Conservation (phyloP, 1,284 basidiomycete species). For the Boletus calvinii region DNA sequence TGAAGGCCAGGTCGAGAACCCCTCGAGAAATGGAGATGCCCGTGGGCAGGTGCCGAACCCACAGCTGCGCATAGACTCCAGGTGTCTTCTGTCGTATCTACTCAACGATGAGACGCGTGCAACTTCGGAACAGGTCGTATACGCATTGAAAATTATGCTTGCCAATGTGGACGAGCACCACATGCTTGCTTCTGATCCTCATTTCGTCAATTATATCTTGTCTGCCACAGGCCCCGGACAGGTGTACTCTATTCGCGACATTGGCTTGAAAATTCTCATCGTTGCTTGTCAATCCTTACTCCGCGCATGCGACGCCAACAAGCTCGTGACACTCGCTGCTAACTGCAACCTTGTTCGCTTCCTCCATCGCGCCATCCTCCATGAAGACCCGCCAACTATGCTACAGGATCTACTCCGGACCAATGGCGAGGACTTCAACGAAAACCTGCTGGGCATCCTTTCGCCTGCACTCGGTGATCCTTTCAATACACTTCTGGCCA, state of each 20-base stretch:
- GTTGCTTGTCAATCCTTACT: conserved; percentile 1
- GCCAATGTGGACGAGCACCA: conserved; percentile 3
- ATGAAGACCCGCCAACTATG: conserved; percentile 3
- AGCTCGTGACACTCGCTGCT: neutral
- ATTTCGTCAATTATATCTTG: conserved; percentile 13
- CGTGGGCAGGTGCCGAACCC: neutral
- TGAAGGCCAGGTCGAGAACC: neutral
- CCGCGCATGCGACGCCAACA: neutral
- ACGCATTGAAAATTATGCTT: conserved; percentile 5
- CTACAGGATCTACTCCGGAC: neutral
- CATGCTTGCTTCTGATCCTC: neutral
- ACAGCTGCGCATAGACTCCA: neutral
- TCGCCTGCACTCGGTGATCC: neutral
- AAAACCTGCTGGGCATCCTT: neutral
- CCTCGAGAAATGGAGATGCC: neutral
- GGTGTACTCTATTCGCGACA: conserved; percentile 1
- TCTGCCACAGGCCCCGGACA: conserved; percentile 1
- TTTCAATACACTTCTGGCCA: neutral
- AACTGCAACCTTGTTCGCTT: conserved; percentile 3
- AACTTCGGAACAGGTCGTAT: neutral
- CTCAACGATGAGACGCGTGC: conserved; percentile 1
- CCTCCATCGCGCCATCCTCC: conserved; percentile 2
- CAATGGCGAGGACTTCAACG: conserved; percentile 1
- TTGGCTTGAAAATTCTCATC: conserved; percentile 1
- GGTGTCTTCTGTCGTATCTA: conserved; percentile 4